These are phyloP conservation scores for Xerophyta viscosa DNA, from an alignment of 106 monocot genomes.

Conservation along the genomic window DNA sequence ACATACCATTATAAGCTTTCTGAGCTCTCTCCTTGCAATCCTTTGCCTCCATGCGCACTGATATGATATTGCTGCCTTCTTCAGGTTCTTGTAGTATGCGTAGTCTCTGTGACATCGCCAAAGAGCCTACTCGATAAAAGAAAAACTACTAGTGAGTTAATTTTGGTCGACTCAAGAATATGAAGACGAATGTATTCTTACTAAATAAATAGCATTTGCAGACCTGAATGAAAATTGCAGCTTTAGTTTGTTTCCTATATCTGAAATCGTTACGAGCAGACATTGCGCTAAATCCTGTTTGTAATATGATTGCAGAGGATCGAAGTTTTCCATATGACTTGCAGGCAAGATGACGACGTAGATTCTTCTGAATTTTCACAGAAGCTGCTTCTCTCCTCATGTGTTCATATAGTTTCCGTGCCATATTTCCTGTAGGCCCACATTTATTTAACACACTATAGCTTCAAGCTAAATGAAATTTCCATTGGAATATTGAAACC, in stretches of 20 bases:
- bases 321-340: conserved; percentile 37
- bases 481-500: too few relatives aligned
- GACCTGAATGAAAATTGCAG: conserved; percentile 80
- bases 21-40: conserved; percentile 83
- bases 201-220: background rate
- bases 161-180: background rate
- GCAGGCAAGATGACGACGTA: too few relatives aligned
- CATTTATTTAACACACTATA: background rate
- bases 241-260: conserved; percentile 61
- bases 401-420: conserved; percentile 52
- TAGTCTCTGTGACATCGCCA: conserved; percentile 68
- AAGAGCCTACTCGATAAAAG: conserved; percentile 49
- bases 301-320: conserved; percentile 54
- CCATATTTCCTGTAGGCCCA: conserved; percentile 42
- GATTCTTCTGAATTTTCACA: conserved; percentile 78
- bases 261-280: conserved; percentile 72
- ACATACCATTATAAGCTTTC: conserved; percentile 91
- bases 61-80: conserved; percentile 45
- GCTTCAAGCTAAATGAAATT: too few relatives aligned
- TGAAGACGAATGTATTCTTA: too few relatives aligned
- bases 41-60: conserved; percentile 98
- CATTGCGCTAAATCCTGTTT: conserved; percentile 88
- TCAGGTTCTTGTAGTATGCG: conserved; percentile 37
- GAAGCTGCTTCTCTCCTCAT: conserved; percentile 85
- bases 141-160: background rate